Percentiles rank a stretch among this genome's conserved stretches.
Evolutionary conservation across 2,329 filamentous ascomycete genomes (phyloP).

Genomic region (Colletotrichum australisinense): DNA sequence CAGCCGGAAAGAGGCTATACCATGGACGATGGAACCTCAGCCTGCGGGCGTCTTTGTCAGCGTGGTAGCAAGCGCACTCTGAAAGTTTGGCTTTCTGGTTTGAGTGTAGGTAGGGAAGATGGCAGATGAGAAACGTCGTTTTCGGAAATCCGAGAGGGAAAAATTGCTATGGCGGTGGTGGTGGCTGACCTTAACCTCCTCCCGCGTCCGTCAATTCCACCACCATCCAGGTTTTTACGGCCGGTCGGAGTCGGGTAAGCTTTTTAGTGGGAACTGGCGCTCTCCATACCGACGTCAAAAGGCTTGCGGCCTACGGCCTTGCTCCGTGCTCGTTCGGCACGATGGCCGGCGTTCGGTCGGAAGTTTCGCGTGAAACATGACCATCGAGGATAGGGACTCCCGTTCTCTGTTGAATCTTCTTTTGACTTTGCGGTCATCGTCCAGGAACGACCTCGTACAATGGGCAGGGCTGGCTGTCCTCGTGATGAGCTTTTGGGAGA

Average conservation of each 20-base stretch:
- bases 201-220: background rate
- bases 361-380: conserved; percentile 24
- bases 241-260: conserved; percentile 9
- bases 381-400: conserved; percentile 2
- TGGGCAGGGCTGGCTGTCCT: background rate
- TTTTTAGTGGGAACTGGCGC: conserved; percentile 8
- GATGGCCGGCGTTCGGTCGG: conserved; percentile 26
- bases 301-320: conserved; percentile 8
- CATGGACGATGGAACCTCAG: background rate
- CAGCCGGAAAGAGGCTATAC: background rate
- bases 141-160: conserved; percentile 19
- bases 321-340: conserved; percentile 27
- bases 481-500: background rate
- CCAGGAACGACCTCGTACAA: conserved; percentile 19
- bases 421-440: conserved; percentile 12
- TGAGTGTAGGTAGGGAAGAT: conserved; percentile 17
- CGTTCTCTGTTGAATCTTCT: background rate
- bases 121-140: conserved; percentile 1
- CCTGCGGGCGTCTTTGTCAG: conserved; percentile 25
- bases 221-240: background rate
- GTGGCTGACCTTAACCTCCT: background rate
- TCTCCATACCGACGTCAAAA: background rate
- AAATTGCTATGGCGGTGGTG: background rate
- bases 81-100: conserved; percentile 9
- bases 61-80: background rate